These are phyloP conservation scores for Lepiota brunneoincarnata DNA, from an alignment of 768 basidiomycete species.

Conservation along the genomic window DNA sequence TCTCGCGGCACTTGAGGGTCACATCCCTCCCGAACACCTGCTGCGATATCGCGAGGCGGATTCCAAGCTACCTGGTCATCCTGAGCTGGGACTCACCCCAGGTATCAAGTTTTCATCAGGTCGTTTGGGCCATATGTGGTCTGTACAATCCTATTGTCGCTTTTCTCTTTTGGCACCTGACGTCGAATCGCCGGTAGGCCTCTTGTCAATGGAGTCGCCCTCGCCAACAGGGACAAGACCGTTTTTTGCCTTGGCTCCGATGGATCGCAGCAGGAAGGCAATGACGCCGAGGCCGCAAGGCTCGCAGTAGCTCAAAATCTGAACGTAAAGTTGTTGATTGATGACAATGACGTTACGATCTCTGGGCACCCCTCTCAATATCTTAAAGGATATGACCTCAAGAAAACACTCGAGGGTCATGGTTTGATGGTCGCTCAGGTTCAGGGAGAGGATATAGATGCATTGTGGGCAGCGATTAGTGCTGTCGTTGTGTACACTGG, in stretches of 20 bases:
- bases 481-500: constrained; percentile 59
- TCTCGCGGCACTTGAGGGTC: constrained; percentile 72
- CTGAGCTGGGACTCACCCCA: constrained; percentile 87
- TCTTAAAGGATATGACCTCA: constrained; percentile 72
- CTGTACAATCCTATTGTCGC: constrained; percentile 13
- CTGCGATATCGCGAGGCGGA: constrained; percentile 84
- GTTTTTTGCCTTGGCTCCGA: constrained; percentile 86
- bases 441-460: constrained; percentile 78
- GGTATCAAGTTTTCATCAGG: constrained; percentile 92
- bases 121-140: constrained; percentile 91
- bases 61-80: constrained; percentile 86
- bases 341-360: constrained; percentile 91
- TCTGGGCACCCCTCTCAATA: constrained; percentile 90
- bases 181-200: constrained; percentile 39
- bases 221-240: constrained; percentile 75
- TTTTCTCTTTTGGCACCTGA: neutral
- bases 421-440: constrained; percentile 74
- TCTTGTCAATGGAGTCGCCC: constrained; percentile 78
- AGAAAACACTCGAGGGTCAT: constrained; percentile 75
- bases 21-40: constrained; percentile 71
- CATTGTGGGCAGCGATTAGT: constrained; percentile 67
- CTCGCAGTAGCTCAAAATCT: constrained; percentile 81
- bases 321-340: constrained; percentile 84
- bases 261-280: constrained; percentile 89
- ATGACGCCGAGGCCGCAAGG: constrained; percentile 87